phyloP scores from a whole-genome alignment of 805 yeast species.

The Lachancea dasiensis region DNA sequence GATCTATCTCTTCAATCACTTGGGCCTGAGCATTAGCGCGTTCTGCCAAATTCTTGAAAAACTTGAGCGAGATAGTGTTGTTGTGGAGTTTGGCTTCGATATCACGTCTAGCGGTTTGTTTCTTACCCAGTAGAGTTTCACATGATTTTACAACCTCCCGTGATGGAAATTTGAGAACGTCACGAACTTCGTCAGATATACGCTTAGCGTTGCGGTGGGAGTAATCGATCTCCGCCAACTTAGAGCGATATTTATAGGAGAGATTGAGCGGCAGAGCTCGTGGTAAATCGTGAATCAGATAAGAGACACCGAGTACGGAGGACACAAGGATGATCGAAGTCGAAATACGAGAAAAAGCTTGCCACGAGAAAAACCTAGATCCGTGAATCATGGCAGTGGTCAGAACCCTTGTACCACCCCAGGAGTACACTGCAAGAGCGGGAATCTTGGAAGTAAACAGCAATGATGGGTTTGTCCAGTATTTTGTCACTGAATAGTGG shows the following conservation, averaged over 20 bases:
- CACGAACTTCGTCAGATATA: constrained; percentile 73
- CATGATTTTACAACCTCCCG: constrained; percentile 54
- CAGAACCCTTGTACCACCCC: constrained; percentile 38
- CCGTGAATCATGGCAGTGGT: constrained; percentile 34
- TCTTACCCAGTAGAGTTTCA: constrained; percentile 25
- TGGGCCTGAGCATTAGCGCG: constrained; percentile 19
- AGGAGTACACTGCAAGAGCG: constrained; percentile 30
- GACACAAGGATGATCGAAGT: constrained; percentile 49
- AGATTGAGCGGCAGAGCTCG: constrained; percentile 81
- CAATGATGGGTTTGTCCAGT: constrained; percentile 30
- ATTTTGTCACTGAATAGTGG: constrained; percentile 22
- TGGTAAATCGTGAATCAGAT: constrained; percentile 75
- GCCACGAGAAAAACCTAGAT: constrained; percentile 33
- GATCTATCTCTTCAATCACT: constrained; percentile 22
- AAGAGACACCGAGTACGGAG: constrained; percentile 49
- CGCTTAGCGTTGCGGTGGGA: constrained; percentile 72
- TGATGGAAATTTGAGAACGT: constrained; percentile 74
- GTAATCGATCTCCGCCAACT: constrained; percentile 65
- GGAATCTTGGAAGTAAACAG: constrained; percentile 32
- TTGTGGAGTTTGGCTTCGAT: constrained; percentile 22
- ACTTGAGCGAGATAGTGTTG: constrained; percentile 24
- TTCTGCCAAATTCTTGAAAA: constrained; percentile 22
- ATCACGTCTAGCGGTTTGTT: constrained; percentile 21
- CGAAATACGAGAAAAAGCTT: constrained; percentile 40
- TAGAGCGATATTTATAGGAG: constrained; percentile 60